Evolutionary conservation across 148 eudicot species (phyloP), one percentile per base, ranked within the genome.

Genomic region (Rhododendron griersonianum): DNA sequence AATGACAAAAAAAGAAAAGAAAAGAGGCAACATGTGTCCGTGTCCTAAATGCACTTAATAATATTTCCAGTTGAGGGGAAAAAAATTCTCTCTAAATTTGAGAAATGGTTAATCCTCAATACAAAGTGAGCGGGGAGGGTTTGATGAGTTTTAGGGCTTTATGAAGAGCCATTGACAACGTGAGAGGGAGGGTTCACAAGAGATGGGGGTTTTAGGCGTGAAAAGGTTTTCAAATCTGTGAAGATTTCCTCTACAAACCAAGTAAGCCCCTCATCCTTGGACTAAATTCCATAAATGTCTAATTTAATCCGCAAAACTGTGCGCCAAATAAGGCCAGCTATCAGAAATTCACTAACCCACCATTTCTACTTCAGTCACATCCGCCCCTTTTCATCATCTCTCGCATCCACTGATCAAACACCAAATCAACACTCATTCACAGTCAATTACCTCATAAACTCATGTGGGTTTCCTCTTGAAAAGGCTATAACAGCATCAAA

Each of bases 391-490:
- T 81, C 35, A 8, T 18, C 45, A 57, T 53, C 69, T 81, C 6
- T 55, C 71, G 4, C 37, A 81, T 10, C 83, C 71, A 57, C 35
- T 2, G 4, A 37, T 30, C 61, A 19, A 11, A 16, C 47, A 2
- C 21, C 71, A 81, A 81, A 57, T 18, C 25, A 81, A 41, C 74
- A 61, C 84, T 41, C 84, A 9, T 82, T 82, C n/a, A 61, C 35
- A 39, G 35, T 39, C 74, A 3, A 25, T 59, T 82, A 61, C 84
- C 84, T 61, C 74, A 6, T 82, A 61, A 82, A 82, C 10, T 82
- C 84, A 61, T 61, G 84, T 23, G 84, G 84, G 84, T 63, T 82
- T 21, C 1, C 28, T 37, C 84, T 48, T 5, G 75, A 82, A 65
- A 86, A 33, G 19, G 45, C 84, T 86, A 7, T 82, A n/a, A 10